Conservation (phyloP, 163 green algal genomes). For the Scenedesmus sp. region DNA sequence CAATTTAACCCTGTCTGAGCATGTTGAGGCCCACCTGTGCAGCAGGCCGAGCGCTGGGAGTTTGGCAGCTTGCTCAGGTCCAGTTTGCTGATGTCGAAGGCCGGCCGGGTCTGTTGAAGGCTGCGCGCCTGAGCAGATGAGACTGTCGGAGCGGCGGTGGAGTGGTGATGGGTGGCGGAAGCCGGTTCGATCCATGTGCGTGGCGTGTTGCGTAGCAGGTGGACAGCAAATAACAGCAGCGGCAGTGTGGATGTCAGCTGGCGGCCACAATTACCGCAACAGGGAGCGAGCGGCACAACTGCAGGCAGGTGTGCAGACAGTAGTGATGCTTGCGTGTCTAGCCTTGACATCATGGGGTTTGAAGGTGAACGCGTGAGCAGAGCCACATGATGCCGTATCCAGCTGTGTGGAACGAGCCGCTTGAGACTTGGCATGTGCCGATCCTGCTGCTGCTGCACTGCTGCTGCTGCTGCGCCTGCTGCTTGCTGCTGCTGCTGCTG, state of each 20-base stretch:
- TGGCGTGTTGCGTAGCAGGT: background rate
- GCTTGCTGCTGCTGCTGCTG: background rate
- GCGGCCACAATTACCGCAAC: background rate
- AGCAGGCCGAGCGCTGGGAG: constrained; percentile 38
- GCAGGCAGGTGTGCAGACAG: too few species aligned
- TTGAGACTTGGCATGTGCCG: background rate
- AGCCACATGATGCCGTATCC: too few species aligned
- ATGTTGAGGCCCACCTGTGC: background rate
- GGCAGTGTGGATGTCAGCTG: background rate
- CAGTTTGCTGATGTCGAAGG: constrained; percentile 31
- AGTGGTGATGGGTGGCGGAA: background rate
- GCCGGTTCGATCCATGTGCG: background rate
- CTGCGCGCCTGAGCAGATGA: constrained; percentile 10
- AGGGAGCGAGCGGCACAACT: too few species aligned
- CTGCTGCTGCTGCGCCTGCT: background rate
- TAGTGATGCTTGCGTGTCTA: too few species aligned
- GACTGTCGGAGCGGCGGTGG: background rate
- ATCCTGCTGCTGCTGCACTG: background rate
- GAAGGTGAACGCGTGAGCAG: too few species aligned
- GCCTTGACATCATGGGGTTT: too few species aligned
- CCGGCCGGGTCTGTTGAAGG: background rate
- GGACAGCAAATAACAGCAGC: background rate
- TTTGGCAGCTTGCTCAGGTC: constrained; percentile 38
- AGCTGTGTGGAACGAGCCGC: too few species aligned
- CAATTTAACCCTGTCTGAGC: too few species aligned